A percentile compares a stretch with the other conserved stretches of the same genome.
phyloP scores from a whole-genome alignment of 208 protist genomes.

The Leishmania turanica region DNA sequence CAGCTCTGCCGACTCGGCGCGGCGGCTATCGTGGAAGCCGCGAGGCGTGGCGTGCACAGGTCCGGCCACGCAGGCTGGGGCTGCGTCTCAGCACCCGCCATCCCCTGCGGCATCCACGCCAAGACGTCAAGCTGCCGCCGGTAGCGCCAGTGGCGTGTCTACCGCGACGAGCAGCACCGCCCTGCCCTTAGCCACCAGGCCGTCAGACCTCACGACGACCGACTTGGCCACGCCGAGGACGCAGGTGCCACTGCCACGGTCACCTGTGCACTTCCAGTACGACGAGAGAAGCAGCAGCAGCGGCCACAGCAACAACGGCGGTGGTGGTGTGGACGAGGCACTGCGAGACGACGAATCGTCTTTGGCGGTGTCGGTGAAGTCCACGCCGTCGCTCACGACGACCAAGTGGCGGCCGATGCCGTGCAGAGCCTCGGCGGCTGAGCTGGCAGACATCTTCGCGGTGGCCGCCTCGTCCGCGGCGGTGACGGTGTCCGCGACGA shows the following conservation, averaged over 20 bases:
- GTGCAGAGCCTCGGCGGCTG: not conserved
- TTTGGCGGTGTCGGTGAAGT: not conserved
- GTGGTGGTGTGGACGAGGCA: not conserved
- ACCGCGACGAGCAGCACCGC: not conserved
- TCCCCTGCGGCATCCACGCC: not conserved
- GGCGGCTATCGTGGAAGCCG: not conserved
- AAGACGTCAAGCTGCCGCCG: not conserved
- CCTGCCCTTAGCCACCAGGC: not conserved
- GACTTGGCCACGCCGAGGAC: not conserved
- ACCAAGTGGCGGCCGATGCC: not conserved
- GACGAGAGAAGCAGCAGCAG: not conserved
- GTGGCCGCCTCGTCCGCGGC: not conserved
- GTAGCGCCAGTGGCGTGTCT: not conserved
- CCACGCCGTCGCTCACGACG: not conserved
- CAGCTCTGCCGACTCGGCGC: not conserved
- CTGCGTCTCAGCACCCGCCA: not conserved
- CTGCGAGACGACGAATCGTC: not conserved
- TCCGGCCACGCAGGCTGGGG: not conserved
- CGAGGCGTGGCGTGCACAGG: not conserved
- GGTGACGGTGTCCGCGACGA: not conserved
- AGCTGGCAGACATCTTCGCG: not conserved
- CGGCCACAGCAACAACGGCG: not conserved
- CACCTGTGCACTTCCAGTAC: not conserved
- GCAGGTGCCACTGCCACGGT: not conserved
- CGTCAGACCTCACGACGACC: not conserved